These are phyloP conservation scores for Arachis stenosperma DNA, from an alignment of 306 rosid species.

Conservation along the genomic window DNA sequence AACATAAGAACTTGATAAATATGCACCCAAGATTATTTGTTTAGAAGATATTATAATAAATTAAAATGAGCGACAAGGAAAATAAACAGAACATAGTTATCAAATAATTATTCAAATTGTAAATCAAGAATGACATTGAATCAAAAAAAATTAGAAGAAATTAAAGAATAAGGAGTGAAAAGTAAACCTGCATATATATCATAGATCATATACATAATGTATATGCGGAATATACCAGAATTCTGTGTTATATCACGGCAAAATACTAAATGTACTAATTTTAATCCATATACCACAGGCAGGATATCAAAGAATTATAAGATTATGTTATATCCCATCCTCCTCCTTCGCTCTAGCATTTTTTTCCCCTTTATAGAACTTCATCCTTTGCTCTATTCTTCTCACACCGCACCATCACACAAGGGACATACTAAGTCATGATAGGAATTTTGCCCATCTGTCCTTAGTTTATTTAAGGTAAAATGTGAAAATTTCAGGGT, in stretches of 20 bases:
- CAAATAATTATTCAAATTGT: neutral
- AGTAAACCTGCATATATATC: neutral
- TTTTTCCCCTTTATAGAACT: neutral
- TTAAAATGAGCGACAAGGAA: neutral
- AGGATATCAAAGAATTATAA: neutral
- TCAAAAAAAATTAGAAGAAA: neutral
- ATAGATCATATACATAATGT: neutral
- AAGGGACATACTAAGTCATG: neutral
- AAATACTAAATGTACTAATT: neutral
- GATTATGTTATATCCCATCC: neutral
- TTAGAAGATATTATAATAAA: neutral
- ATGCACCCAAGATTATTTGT: constrained; percentile 17
- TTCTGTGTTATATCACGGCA: neutral
- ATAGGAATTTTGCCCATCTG: neutral
- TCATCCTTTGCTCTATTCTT: neutral
- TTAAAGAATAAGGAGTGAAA: neutral
- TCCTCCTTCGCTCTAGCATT: neutral
- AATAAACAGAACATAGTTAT: neutral
- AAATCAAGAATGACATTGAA: neutral
- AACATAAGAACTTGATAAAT: constrained; percentile 45
- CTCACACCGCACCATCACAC: neutral
- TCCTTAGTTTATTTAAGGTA: neutral
- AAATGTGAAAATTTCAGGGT: neutral
- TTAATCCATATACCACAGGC: neutral
- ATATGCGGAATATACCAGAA: neutral